A percentile compares a stretch with the other conserved stretches of the same genome.
These are phyloP conservation scores for Aspergillus sp. DNA, from an alignment of 2,329 filamentous ascomycete genomes.

Conservation along the genomic window DNA sequence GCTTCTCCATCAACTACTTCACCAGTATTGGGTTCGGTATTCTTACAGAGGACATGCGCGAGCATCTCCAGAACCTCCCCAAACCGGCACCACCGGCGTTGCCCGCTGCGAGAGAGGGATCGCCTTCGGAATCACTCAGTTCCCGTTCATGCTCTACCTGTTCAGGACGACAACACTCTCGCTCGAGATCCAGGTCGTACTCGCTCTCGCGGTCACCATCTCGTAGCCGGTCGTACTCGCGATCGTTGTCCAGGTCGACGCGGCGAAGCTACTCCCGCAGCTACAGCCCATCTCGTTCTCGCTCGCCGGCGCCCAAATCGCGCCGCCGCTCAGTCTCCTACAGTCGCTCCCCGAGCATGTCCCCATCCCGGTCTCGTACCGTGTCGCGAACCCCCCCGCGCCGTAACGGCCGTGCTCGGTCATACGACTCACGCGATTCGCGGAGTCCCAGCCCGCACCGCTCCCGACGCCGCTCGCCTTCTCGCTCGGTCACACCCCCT, in stretches of 20 bases:
- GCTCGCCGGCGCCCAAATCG: constrained; percentile 23
- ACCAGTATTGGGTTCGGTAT: constrained; percentile 94
- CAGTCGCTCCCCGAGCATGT: constrained; percentile 25
- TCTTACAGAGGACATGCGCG: constrained; percentile 90
- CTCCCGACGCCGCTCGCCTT: constrained; percentile 19
- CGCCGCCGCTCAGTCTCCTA: constrained; percentile 25
- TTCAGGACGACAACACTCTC: constrained; percentile 25
- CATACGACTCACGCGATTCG: constrained; percentile 19
- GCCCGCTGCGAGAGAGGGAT: constrained; percentile 47
- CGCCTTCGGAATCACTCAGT: constrained; percentile 57
- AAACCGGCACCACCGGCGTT: constrained; percentile 70
- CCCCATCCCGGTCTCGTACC: constrained; percentile 22
- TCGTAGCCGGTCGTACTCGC: constrained; percentile 23
- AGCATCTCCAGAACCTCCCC: constrained; percentile 79
- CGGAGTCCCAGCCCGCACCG: constrained; percentile 17
- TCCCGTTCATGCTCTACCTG: constrained; percentile 32
- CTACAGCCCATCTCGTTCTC: constrained; percentile 18
- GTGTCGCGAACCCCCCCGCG: constrained; percentile 24
- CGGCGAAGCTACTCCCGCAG: constrained; percentile 19
- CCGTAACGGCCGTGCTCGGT: constrained; percentile 16
- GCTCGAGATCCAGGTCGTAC: constrained; percentile 37
- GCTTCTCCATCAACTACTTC: constrained; percentile 99
- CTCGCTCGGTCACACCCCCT: constrained; percentile 28
- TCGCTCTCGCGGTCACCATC: constrained; percentile 32
- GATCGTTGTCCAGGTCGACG: constrained; percentile 24